Percentiles rank a stretch among this genome's conserved stretches.
Evolutionary conservation across 2,329 filamentous ascomycete genomes (phyloP).

Genomic region (Fusarium abutilonis): DNA sequence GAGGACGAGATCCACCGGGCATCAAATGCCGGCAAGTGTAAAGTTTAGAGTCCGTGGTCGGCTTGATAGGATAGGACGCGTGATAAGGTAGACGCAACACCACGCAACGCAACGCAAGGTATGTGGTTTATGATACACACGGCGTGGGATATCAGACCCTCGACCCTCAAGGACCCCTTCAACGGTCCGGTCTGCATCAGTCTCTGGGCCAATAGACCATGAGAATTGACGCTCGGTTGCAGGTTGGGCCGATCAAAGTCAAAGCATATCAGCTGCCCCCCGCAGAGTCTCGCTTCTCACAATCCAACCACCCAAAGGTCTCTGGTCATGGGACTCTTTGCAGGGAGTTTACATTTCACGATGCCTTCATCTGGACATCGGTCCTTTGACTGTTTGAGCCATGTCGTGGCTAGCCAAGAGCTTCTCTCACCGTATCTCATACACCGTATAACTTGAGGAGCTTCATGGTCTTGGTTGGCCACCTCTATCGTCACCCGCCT

Average conservation of each 20-base stretch:
- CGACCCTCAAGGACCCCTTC: too few relatives aligned
- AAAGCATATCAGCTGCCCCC: constrained; percentile 20
- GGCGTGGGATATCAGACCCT: constrained; percentile 15
- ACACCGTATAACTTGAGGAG: background rate
- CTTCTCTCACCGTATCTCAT: background rate
- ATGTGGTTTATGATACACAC: constrained; percentile 10
- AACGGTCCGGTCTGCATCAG: constrained; percentile 15
- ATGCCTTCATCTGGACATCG: constrained; percentile 18
- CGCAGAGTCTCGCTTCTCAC: background rate
- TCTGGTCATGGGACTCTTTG: constrained; percentile 29
- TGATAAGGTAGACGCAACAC: constrained; percentile 9
- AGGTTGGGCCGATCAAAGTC: background rate
- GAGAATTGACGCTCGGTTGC: constrained; percentile 11
- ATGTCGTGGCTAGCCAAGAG: background rate
- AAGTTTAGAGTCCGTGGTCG: constrained; percentile 14
- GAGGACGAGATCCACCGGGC: constrained; percentile 15
- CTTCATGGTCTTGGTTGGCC: background rate
- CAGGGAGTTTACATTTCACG: constrained; percentile 30
- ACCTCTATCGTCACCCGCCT: background rate
- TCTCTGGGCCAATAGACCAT: background rate
- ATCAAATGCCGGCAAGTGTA: constrained; percentile 29
- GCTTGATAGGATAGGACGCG: constrained; percentile 17
- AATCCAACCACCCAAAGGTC: constrained; percentile 11
- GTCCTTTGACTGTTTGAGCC: background rate
- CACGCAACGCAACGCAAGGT: constrained; percentile 1